Base-by-base conservation (phyloP, 148 eudicot species). In the Diospyros kaki region DNA sequence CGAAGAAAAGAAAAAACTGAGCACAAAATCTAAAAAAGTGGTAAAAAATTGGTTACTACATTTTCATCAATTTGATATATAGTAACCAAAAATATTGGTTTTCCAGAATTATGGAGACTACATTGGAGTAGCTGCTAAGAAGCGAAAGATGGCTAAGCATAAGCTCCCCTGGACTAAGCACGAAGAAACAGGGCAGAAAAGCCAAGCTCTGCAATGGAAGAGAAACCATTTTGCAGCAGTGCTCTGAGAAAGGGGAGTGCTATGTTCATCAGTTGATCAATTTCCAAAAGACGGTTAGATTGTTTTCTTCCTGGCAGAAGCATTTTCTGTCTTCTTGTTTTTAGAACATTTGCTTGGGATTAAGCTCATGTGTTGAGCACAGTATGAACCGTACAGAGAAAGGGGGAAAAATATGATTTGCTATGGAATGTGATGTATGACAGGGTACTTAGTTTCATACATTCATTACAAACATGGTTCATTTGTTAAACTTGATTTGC, bases 41-140 rank as follows among this genome's bases (percentile, higher is more conserved):
- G 28, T 28, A 28, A 28, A 28, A 28, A 28, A 28, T 28, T 28
- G 28, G 28, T 28, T 28, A 28, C 28, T 28, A 28, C 28, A 28
- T 28, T 28, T 28, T 28, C 28, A 28, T 28, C 28, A 28, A 28
- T 28, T 28, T 28, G 28, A 28, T 28, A 28, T 28, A 28, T 28
- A 28, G 28, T 28, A 28, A 41, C 56, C 58, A 11, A 13, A 58
- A 4, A 12, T 4, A 9, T 40, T 70, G 40, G 38, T 66, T 69
- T 58, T 75, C 3, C 60, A 91, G 93, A 81, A 72, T 42, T 58
- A 73, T 44, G 82, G 82, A 78, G 86, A 87, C 74, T 68, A 66
- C 55, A 60, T 91, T 1, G 93, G 96, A 43, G 81, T 87, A 56
- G 78, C 79, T 2, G 84, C 89, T 63, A 89, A 82, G 82, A 91